Base-by-base conservation (phyloP, 768 basidiomycete species). In the Erythrobasidium yunnanense region DNA sequence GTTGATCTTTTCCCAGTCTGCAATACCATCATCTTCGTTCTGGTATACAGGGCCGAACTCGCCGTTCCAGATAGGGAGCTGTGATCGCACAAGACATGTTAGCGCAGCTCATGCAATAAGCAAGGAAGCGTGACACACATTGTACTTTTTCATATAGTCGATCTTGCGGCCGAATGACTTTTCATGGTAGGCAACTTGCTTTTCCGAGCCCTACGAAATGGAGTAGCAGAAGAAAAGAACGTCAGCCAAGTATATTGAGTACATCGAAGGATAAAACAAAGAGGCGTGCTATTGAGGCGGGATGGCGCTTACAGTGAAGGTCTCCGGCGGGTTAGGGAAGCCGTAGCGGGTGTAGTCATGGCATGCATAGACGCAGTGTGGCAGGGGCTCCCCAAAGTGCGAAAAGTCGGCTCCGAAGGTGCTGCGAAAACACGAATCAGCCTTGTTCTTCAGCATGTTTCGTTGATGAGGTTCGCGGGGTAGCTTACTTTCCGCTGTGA, bases 261-360 rank as follows among this genome's bases (percentile, higher is more conserved):
- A n/a, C n/a, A n/a, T n/a, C n/a, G n/a, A n/a, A n/a, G n/a, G n/a
- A n/a, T n/a, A n/a, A n/a, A n/a, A n/a, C n/a, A n/a, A n/a, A n/a
- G n/a, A n/a, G n/a, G n/a, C n/a, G n/a, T n/a, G n/a, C n/a, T n/a
- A n/a, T n/a, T n/a, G n/a, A n/a, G n/a, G n/a, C n/a, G n/a, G n/a
- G n/a, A n/a, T n/a, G n/a, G n/a, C n/a, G n/a, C n/a, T n/a, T 25
- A 52, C 50, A 22, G 50, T 52, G 50, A 52, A 52, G 11, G 13
- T 25, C 8, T 8, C 50, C 20, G 50, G 50, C 18, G 50, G 50
- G 22, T 52, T 52, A 8, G 50, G 50, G 22, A 52, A 52, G 7
- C 50, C 50, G 50, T 52, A 52, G 13, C 50, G 11, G 38, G n/a
- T 52, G 50, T 52, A 52, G 22, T 52, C 50, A 52, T 52, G 50